Evolutionary conservation across 148 eudicot genomes (phyloP), one percentile per base, ranked within the genome.

Genomic region (Vaccinium darrowii): DNA sequence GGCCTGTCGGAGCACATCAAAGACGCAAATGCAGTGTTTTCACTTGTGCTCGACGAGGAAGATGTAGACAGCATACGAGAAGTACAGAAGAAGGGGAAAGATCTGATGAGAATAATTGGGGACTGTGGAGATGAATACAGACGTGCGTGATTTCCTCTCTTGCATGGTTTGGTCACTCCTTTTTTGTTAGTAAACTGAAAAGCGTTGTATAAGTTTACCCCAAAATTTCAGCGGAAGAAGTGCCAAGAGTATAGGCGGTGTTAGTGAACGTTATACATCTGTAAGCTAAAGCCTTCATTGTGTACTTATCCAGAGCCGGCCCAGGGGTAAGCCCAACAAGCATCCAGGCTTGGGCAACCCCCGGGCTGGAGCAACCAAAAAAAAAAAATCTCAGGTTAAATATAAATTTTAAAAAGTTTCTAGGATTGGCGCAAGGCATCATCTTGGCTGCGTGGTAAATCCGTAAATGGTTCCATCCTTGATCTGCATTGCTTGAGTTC

Each of bases 121-220:
- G 99, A 96, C 83, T 96, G 98, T 84, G 98, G 99, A 49, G 99
- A 96, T 81, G 99, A 96, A 89, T 96, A 93, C 81, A 90, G 99
- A 81, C 94, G 98, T 53, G 88, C 89, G 0, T 91, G 86, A 86
- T 57, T 60, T 69, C 7, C 84, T 43, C 36, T 9, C 18, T 4
- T 76, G 80, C 58, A 9, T n/a, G 19, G 7, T 30, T 47, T 43
- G 47, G 8, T 10, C 78, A 43, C n/a, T 47, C 25, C 11, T 43
- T 36, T 19, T 75, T 75, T 43, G 49, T 72, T 13, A 33, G 47
- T 30, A 36, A 13, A 72, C 43, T 11, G 8, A 15, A 33, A 33
- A 14, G 16, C 23, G 13, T 30, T 8, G n/a, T 7, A 73, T 16
- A 43, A 74, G 43, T 74, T 43, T 33, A 18, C 19, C 23, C 1